Evolutionary conservation across 352 stramenopile genomes (phyloP), one percentile per base, ranked within the genome.

Genomic region (Pythium rishiriense): DNA sequence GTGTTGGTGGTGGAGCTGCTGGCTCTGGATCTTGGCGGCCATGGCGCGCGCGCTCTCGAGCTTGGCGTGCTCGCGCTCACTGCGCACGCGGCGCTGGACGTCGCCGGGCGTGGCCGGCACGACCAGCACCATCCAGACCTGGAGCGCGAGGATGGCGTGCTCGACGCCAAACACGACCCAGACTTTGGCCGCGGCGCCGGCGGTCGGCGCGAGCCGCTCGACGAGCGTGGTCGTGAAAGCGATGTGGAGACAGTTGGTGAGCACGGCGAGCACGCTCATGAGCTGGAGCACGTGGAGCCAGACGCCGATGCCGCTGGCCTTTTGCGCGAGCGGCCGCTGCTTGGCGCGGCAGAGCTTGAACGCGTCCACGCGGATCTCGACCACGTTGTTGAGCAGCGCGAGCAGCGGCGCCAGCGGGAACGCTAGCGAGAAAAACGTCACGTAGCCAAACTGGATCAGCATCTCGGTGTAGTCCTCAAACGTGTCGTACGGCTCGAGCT

Each of bases 181-280:
- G n/a, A 92, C 83, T 54, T 92, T 91, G 33, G 76, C 63, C 4
- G 77, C 69, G 0, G 64, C 15, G 0, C 66, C 74, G 25, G 84
- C 65, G 0, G 24, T 15, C 1, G 81, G 74, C 2, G 78, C 41
- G 2, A 83, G 66, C 1, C 76, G 73, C 73, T 92, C 80, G 33
- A 93, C 43, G 31, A 88, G 62, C 33, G 80, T 88, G 26, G 82
- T 94, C 24, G 83, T 91, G 68, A 93, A 91, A 7, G 84, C 92
- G 68, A 99, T 89, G 50, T 98, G 83, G 59, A 96, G 91, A 62
- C 93, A 98, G 71, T 98, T 99, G 55, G 96, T 99, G 46, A 98
- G 76, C 62, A 99, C 90, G 11, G 92, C 95, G 69, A 98, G 80
- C 5, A 98, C 87, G 28, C 91, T 97, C 73, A 98, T 97, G 73